Evolutionary conservation across 2,329 filamentous ascomycete species (phyloP), one percentile per base, ranked within the genome.

Genomic region (Madurella mycetomatis): DNA sequence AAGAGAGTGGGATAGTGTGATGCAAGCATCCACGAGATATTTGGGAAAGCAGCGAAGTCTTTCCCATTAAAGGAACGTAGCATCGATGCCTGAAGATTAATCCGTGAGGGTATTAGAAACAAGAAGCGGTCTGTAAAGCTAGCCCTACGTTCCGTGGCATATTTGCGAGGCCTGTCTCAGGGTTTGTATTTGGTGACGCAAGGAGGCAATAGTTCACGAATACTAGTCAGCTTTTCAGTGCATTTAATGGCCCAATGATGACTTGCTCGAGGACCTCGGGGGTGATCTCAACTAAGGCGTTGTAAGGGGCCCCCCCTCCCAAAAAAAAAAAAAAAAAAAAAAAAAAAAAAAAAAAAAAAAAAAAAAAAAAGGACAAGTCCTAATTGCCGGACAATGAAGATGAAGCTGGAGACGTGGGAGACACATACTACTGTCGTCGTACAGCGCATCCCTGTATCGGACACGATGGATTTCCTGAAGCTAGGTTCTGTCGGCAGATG

Each of bases 31-130:
- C 54, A 57, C 15, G 46, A 50, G 5, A 39, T 31, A 16, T 57
- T 57, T 4, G 54, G 54, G 15, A 46, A 47, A 18, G 50, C 54
- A 18, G 50, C 50, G 17, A 50, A 57, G 18, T 57, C 54, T 17
- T 57, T 50, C 1, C 54, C 50, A 30, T 53, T 41, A 15, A 50
- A 43, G 2, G 49, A 34, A 9, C 53, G 41, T 9, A 57, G 37
- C 11, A 47, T 47, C 18, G 53, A 50, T 4, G 51, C 46, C n/a
- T 49, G 41, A n/a, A 57, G 30, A 37, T 49, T 53, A 9, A 51
- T n/a, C 19, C 42, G 34, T 15, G 15, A 43, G 5, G 54, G 41
- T 18, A 41, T 17, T 9, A 56, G 45, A 34, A 45, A 56, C 3
- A 56, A 17, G 13, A 43, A 2, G 49, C 32, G 30, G 45, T 43